phyloP scores from a whole-genome alignment of 495 filamentous ascomycete genomes.

The Lasiosphaeris hirsuta region DNA sequence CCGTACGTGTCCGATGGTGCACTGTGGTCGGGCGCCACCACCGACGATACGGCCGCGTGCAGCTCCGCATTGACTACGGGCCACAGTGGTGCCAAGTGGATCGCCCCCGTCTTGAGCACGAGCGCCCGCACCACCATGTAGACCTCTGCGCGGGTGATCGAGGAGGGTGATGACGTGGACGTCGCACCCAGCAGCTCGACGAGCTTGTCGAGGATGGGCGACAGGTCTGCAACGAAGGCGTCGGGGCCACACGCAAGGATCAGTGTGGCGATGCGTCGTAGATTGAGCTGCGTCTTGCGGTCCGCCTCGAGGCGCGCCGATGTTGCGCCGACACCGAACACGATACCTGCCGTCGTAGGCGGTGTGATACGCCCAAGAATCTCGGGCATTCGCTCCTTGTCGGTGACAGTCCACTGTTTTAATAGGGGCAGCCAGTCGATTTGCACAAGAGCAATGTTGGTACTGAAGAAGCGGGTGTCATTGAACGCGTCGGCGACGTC shows the following conservation, averaged over 20 bases:
- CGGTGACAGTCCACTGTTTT: conserved; percentile 73
- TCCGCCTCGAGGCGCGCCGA: conserved; percentile 94
- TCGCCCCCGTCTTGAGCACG: conserved; percentile 66
- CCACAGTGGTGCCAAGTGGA: conserved; percentile 82
- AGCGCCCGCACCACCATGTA: conserved; percentile 86
- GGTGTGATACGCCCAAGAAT: conserved; percentile 72
- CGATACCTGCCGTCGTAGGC: conserved; percentile 91
- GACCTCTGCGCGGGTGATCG: conserved; percentile 79
- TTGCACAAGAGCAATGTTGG: conserved; percentile 61
- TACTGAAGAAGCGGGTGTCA: conserved; percentile 76
- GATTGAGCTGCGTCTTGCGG: conserved; percentile 85
- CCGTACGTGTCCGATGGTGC: conserved; percentile 65
- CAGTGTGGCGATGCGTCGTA: conserved; percentile 75
- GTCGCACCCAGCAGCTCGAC: conserved; percentile 86
- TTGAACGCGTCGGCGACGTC: conserved; percentile 90
- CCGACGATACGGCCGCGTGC: conserved; percentile 73
- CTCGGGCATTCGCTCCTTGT: conserved; percentile 86
- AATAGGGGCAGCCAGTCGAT: conserved; percentile 78
- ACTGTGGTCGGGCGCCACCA: conserved; percentile 64
- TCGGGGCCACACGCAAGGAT: conserved; percentile 71
- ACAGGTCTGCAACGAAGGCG: conserved; percentile 72
- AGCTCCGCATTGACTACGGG: conserved; percentile 85
- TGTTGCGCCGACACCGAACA: conserved; percentile 94
- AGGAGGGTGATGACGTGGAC: conserved; percentile 84
- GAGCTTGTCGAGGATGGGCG: conserved; percentile 72